A percentile compares a stretch with the other conserved stretches of the same genome.
phyloP scores from a whole-genome alignment of 805 yeast genomes.

The Scheffersomyces lignosus region DNA sequence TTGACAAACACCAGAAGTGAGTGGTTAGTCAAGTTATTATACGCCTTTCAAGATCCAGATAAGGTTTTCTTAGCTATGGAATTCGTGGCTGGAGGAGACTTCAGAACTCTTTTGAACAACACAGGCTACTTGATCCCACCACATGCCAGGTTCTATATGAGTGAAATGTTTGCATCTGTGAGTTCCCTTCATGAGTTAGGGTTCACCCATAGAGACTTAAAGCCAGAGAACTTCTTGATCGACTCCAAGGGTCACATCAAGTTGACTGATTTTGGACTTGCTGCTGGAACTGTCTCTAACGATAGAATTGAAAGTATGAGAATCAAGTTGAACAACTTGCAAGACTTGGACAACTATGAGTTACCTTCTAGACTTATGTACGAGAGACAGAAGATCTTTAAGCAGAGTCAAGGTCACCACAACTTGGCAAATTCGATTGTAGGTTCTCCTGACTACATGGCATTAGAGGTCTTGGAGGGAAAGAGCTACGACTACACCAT shows the following conservation, averaged over 20 bases:
- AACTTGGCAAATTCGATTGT: slow-evolving; percentile 94
- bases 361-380: slow-evolving; percentile 65
- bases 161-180: slow-evolving; percentile 95
- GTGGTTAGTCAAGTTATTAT: slow-evolving; percentile 91
- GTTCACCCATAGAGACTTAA: slow-evolving; percentile 93
- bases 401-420: slow-evolving; percentile 75
- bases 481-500: slow-evolving; percentile 92
- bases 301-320: slow-evolving; percentile 94
- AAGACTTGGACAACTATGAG: slow-evolving; percentile 64
- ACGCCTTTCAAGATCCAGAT: slow-evolving; percentile 92
- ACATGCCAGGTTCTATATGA: slow-evolving; percentile 91
- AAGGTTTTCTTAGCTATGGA: slow-evolving; percentile 97
- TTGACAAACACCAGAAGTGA: slow-evolving; percentile 93
- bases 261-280: slow-evolving; percentile 94
- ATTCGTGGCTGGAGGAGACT: slow-evolving; percentile 99
- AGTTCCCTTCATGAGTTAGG: slow-evolving; percentile 93
- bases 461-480: slow-evolving; percentile 94
- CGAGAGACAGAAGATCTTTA: slow-evolving; percentile 86
- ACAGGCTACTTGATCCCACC: slow-evolving; percentile 92
- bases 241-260: slow-evolving; percentile 91
- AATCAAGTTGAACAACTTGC: slow-evolving; percentile 62
- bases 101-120: slow-evolving; percentile 88
- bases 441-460: slow-evolving; percentile 99
- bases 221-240: slow-evolving; percentile 90
- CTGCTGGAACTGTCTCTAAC: slow-evolving; percentile 92